Percentiles rank a stretch among this genome's conserved stretches.
Evolutionary conservation across 441 rosid species (phyloP).

Genomic region (Sinapis alba): DNA sequence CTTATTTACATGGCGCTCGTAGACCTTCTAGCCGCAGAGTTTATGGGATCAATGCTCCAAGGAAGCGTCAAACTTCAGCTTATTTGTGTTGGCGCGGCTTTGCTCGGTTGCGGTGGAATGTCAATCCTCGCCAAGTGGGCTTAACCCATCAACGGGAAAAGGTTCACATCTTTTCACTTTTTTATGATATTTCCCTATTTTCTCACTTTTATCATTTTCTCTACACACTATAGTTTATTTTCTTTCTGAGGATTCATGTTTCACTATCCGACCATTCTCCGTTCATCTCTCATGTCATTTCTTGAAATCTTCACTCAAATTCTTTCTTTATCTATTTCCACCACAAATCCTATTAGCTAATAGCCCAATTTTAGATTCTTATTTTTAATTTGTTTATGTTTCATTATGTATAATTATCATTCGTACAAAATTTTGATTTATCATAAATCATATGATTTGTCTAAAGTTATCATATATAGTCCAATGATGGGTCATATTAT

Average conservation of each 20-base stretch:
- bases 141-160: background rate
- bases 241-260: background rate
- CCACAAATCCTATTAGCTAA: background rate
- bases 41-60: constrained; percentile 1
- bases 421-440: too few relatives aligned
- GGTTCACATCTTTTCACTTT: background rate
- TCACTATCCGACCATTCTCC: background rate
- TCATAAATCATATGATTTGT: too few relatives aligned
- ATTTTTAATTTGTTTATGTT: too few relatives aligned
- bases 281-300: background rate
- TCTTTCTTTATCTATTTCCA: background rate
- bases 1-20: background rate
- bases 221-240: background rate
- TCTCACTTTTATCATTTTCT: background rate
- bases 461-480: too few relatives aligned
- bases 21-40: background rate
- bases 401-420: too few relatives aligned
- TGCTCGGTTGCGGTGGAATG: constrained; percentile 2
- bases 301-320: background rate
- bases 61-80: constrained; percentile 3
- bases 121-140: constrained; percentile 7
- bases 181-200: background rate
- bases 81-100: background rate
- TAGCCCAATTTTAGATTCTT: background rate
- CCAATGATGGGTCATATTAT: too few relatives aligned